Percentiles rank a stretch among this genome's conserved stretches.
phyloP scores from a whole-genome alignment of 495 filamentous ascomycete genomes.

The Neurospora discreta region DNA sequence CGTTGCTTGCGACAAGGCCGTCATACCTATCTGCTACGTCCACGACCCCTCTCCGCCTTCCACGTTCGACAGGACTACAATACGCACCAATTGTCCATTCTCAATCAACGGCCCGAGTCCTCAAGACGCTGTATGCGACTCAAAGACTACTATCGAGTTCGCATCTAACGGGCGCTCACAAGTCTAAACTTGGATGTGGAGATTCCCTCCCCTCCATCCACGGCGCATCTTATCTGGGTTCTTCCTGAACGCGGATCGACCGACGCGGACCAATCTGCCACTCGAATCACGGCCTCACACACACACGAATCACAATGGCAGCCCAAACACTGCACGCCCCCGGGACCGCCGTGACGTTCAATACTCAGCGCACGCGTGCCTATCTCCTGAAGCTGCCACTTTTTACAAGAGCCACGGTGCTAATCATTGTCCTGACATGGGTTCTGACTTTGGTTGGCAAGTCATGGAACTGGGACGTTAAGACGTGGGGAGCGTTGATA shows the following conservation, averaged over 20 bases:
- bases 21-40: background rate
- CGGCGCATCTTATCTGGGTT: background rate
- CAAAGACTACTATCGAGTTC: background rate
- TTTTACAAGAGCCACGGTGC: slow-evolving; percentile 64
- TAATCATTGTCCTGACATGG: slow-evolving; percentile 59
- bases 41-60: background rate
- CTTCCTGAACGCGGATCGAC: background rate
- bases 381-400: slow-evolving; percentile 82
- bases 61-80: background rate
- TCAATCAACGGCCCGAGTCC: background rate
- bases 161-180: background rate
- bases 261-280: background rate
- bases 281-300: background rate
- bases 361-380: slow-evolving; percentile 34
- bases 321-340: slow-evolving; percentile 1
- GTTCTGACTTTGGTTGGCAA: slow-evolving; percentile 50
- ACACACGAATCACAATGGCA: slow-evolving; percentile 7
- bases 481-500: slow-evolving; percentile 64
- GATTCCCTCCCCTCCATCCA: background rate
- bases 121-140: background rate
- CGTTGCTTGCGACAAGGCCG: background rate
- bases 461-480: slow-evolving; percentile 42
- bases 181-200: background rate
- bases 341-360: slow-evolving; percentile 17
- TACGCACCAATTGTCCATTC: background rate